Base-by-base conservation (phyloP, 164 flowering plant genomes). In the Berberis vulgaris region DNA sequence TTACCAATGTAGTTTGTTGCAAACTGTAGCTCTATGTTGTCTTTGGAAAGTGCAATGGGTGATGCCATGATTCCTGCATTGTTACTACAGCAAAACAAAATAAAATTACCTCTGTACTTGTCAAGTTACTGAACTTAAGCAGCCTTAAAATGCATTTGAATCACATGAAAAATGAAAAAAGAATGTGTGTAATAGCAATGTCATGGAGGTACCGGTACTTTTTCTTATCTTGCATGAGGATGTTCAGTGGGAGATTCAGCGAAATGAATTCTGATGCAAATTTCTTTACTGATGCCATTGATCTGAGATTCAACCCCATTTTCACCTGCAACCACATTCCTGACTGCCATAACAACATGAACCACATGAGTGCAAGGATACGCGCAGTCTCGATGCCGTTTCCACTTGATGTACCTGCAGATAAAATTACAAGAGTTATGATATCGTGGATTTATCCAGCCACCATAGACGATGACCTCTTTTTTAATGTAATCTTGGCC, bases 401-500 rank as follows among this genome's bases (percentile, higher is more conserved):
- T 42, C 96, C 96, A 77, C 86, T 85, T 45, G 96, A 81, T 63
- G 96, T 91, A 59, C 97, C 97, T 91, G 77, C 69, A 78, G 26
- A 71, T 63, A n/a, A 60, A 44, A 59, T 41, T 6, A 42, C 40
- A 50, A 9, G 54, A 40, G 11, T 46, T 42, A 59, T 26, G 26
- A 26, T 26, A 26, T 26, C 26, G 26, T 26, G 26, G 26, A 26
- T 26, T 26, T 26, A 26, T 26, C 26, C 26, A 26, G 26, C 26
- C 26, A 26, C 26, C 26, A 26, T 26, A 26, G 26, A 26, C 26
- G 26, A 26, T 26, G 26, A 26, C 26, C 26, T 26, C 26, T 26
- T 26, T 26, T 26, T 26, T 26, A 26, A 26, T 26, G 26, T 26
- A 26, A 26, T 26, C 26, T 26, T 26, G 26, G 26, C 26, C 26